phyloP scores from a whole-genome alignment of 23 red algal species.

The Agarophyton chilense region DNA sequence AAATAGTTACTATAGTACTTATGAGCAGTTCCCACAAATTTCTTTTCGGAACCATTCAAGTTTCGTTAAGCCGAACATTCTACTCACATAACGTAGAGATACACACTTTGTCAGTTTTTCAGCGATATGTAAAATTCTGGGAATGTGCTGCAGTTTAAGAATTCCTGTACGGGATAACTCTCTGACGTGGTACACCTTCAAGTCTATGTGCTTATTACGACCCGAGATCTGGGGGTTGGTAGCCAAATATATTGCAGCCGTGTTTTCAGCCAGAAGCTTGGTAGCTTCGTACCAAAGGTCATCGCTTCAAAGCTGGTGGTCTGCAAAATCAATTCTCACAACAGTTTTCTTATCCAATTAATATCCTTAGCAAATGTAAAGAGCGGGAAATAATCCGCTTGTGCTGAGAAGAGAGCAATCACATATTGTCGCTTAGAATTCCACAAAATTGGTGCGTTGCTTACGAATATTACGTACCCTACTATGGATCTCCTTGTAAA shows the following conservation, averaged over 20 bases:
- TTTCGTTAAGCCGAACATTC: not conserved
- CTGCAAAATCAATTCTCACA: not conserved
- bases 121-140: not conserved
- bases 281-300: not conserved
- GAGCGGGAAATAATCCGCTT: slow-evolving; percentile 5
- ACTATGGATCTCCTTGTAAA: not conserved
- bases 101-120: too few relatives aligned
- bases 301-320: not conserved
- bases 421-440: not conserved
- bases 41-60: not conserved
- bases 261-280: not conserved
- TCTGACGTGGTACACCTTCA: not conserved
- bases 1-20: not conserved
- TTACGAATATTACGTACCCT: not conserved
- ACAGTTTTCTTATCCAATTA: slow-evolving; percentile 1
- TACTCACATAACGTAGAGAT: not conserved
- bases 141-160: not conserved
- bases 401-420: not conserved
- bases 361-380: not conserved
- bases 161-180: not conserved
- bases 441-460: slow-evolving; percentile 22
- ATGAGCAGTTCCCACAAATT: too few relatives aligned
- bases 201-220: too few relatives aligned
- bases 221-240: too few relatives aligned
- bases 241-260: not conserved